Evolutionary conservation across 2,329 filamentous ascomycete species (phyloP).

Genomic region (Exophiala phaeomuriformis): DNA sequence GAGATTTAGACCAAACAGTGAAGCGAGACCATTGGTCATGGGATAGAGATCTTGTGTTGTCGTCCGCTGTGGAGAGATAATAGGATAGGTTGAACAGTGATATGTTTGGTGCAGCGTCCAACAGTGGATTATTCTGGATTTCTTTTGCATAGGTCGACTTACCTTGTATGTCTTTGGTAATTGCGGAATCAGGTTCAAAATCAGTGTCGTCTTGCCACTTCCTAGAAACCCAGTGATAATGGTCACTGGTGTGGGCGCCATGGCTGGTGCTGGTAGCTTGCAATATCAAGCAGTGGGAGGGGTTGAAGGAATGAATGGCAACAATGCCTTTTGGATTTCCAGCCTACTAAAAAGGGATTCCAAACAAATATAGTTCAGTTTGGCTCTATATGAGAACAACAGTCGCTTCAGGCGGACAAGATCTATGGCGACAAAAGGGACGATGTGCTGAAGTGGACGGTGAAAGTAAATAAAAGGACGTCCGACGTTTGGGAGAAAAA

Average conservation of each 20-base stretch:
- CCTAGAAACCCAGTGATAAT: slow-evolving; percentile 95
- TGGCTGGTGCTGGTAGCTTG: slow-evolving; percentile 28
- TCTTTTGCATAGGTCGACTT: background rate
- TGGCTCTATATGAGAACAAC: no score
- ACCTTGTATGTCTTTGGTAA: slow-evolving; percentile 66
- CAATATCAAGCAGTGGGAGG: background rate
- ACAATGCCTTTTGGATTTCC: no score
- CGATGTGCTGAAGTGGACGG: no score
- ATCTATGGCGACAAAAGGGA: no score
- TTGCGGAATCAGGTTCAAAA: slow-evolving; percentile 89
- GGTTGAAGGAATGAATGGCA: no score
- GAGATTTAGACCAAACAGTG: background rate
- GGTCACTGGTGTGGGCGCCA: slow-evolving; percentile 76
- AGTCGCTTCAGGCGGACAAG: no score
- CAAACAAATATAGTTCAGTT: no score
- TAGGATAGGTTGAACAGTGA: background rate
- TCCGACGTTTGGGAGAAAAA: no score
- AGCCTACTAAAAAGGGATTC: no score
- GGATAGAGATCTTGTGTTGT: background rate
- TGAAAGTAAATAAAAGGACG: no score
- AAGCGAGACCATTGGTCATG: background rate
- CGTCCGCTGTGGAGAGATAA: background rate
- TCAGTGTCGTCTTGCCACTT: slow-evolving; percentile 91
- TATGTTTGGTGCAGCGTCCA: no score
- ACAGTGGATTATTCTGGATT: no score